A percentile compares a stretch with the other conserved stretches of the same genome.
These are phyloP conservation scores for Didymosphaeria variabile DNA, from an alignment of 2,329 filamentous ascomycete species.

Conservation along the genomic window DNA sequence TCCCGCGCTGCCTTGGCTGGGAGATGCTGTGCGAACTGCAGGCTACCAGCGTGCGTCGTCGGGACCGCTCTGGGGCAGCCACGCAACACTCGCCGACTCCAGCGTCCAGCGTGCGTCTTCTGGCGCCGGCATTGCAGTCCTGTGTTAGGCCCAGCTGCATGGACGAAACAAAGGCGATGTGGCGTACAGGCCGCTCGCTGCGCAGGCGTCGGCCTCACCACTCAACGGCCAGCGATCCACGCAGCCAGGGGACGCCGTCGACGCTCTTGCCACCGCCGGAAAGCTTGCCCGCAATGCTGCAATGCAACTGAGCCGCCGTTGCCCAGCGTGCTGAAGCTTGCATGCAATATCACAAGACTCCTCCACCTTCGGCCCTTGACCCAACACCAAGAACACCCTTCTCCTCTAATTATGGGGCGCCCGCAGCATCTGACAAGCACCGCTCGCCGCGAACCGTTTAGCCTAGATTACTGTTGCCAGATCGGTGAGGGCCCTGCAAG, in stretches of 20 bases:
- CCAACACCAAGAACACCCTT: neutral
- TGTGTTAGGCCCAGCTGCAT: constrained; percentile 10
- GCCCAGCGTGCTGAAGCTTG: neutral
- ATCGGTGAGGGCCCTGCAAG: constrained; percentile 18
- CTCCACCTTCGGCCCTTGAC: neutral
- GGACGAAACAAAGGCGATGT: constrained; percentile 24
- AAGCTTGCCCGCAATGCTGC: neutral
- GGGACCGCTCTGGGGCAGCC: neutral
- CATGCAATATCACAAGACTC: neutral
- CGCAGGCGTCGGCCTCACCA: constrained; percentile 15
- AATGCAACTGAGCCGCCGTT: constrained; percentile 10
- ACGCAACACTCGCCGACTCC: neutral
- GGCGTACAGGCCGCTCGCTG: constrained; percentile 25
- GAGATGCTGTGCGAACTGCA: neutral
- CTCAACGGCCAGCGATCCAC: constrained; percentile 24
- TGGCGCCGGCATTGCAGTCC: constrained; percentile 3
- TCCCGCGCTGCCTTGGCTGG: neutral
- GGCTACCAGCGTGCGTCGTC: neutral
- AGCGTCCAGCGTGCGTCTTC: neutral
- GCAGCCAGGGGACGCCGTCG: constrained; percentile 14
- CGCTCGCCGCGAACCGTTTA: constrained; percentile 28
- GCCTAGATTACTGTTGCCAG: constrained; percentile 35
- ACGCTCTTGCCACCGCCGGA: constrained; percentile 5
- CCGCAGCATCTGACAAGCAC: constrained; percentile 28
- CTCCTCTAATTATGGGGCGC: constrained; percentile 23